Percentiles rank a stretch among this genome's conserved stretches.
phyloP scores from a whole-genome alignment of 805 yeast genomes.

The Metschnikowia corniflorae region DNA sequence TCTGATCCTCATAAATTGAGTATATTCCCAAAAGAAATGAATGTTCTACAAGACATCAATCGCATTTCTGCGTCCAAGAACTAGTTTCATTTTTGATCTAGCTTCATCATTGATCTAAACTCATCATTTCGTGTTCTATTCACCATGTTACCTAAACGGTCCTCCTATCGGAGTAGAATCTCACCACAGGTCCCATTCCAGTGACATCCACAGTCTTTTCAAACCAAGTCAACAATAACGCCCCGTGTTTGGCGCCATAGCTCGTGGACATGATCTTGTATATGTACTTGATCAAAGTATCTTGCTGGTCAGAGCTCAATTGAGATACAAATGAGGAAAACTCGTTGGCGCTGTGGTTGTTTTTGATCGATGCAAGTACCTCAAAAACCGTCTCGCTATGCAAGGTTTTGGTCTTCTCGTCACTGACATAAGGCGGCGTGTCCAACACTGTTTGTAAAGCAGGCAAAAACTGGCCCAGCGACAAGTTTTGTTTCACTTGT shows the following conservation, averaged over 20 bases:
- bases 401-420: conserved; percentile 48
- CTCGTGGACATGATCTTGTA: conserved; percentile 80
- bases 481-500: conserved; percentile 57
- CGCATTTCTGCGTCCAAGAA: no score
- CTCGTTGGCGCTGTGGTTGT: conserved; percentile 63
- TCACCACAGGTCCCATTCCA: conserved; percentile 86
- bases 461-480: conserved; percentile 67
- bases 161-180: conserved; percentile 83
- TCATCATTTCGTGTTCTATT: not conserved
- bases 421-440: conserved; percentile 82
- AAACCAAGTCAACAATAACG: conserved; percentile 83
- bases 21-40: no score
- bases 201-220: conserved; percentile 81
- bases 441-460: conserved; percentile 64
- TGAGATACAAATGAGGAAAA: conserved; percentile 56
- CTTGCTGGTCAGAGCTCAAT: conserved; percentile 64
- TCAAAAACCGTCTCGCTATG: conserved; percentile 56
- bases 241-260: conserved; percentile 82
- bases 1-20: no score
- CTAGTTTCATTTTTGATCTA: no score
- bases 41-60: no score
- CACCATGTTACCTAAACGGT: conserved; percentile 46
- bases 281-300: conserved; percentile 74
- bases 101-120: not conserved
- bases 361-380: conserved; percentile 49